Conservation (phyloP, 352 stramenopile genomes). For the Phytopythium vexans region DNA sequence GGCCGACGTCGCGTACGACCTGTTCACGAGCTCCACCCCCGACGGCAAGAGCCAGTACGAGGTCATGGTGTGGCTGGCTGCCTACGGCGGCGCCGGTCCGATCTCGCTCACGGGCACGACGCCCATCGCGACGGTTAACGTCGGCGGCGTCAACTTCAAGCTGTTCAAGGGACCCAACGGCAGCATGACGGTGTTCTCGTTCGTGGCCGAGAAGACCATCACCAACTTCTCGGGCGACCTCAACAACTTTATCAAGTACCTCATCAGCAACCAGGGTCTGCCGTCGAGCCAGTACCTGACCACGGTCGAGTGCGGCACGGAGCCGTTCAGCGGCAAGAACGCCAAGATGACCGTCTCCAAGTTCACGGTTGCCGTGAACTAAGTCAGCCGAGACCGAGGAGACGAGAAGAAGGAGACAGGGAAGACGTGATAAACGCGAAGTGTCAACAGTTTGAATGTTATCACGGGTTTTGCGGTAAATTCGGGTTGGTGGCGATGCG, state of each 20-base stretch:
- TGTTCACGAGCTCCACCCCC: conserved; percentile 26
- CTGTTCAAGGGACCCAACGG: conserved; percentile 30
- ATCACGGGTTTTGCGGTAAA: too few species aligned
- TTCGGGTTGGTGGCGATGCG: too few species aligned
- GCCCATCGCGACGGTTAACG: conserved; percentile 16
- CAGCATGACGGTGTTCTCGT: conserved; percentile 30
- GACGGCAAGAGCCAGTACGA: conserved; percentile 27
- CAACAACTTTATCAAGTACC: conserved; percentile 23
- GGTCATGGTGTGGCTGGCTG: conserved; percentile 39
- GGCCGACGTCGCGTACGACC: conserved; percentile 37
- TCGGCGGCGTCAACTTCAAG: conserved; percentile 19
- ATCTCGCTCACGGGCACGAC: conserved; percentile 19
- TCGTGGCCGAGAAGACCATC: conserved; percentile 19
- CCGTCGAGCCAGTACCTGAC: conserved; percentile 18
- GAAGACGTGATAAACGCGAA: too few species aligned
- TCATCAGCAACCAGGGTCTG: conserved; percentile 21
- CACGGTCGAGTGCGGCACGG: conserved; percentile 24
- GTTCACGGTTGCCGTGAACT: conserved; percentile 24
- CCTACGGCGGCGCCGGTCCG: conserved; percentile 16
- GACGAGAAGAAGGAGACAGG: too few species aligned
- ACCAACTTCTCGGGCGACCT: conserved; percentile 20
- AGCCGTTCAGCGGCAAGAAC: conserved; percentile 25
- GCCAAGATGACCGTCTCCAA: conserved; percentile 23
- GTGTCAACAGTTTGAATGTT: too few species aligned
- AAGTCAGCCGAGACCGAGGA: background rate